Evolutionary conservation across 2,329 filamentous ascomycete species (phyloP).

Genomic region (Xylariaceae sp.): DNA sequence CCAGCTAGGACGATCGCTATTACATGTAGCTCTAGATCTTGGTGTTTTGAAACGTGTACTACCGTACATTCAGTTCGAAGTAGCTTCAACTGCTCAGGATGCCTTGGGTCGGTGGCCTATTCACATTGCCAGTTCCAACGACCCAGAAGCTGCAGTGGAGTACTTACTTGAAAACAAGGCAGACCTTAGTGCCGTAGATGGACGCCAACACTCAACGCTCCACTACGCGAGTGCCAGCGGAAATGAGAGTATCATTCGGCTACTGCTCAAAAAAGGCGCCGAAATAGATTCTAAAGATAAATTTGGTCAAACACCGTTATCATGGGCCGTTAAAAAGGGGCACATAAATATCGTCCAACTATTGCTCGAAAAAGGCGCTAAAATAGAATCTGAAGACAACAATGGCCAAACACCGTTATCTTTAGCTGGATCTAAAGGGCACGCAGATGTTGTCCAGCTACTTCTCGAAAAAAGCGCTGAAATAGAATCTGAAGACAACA

Average conservation of each 20-base stretch:
- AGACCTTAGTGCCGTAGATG: background rate
- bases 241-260: background rate
- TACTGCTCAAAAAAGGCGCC: no score
- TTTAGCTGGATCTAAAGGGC: no score
- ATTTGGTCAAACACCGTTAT: no score
- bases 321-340: no score
- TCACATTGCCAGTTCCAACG: constrained; percentile 3
- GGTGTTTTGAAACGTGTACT: background rate
- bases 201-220: background rate
- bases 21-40: constrained; percentile 15
- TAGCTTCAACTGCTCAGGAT: background rate
- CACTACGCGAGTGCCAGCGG: constrained; percentile 7
- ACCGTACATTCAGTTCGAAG: background rate
- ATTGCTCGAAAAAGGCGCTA: no score
- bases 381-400: no score
- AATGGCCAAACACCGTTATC: no score
- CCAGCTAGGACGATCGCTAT: constrained; percentile 3
- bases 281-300: no score
- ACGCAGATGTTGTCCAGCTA: no score
- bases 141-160: background rate
- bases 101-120: background rate
- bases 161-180: background rate
- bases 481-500: no score
- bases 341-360: no score
- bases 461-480: no score